A percentile compares a stretch with the other conserved stretches of the same genome.
phyloP scores from a whole-genome alignment of 2,329 filamentous ascomycete genomes.

The Penicillium olsonii region DNA sequence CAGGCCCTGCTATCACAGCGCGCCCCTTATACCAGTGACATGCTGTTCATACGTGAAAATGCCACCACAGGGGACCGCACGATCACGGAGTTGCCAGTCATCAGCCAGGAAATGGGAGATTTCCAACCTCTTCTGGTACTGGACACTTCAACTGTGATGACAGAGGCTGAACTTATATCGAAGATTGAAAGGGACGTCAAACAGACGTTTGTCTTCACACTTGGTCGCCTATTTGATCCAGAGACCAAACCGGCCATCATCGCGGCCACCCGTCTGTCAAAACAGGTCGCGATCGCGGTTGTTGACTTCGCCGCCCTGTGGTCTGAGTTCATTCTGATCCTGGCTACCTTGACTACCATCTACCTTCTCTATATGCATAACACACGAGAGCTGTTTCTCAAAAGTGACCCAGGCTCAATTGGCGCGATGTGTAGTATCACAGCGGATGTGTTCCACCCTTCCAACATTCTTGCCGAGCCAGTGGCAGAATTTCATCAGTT shows the following conservation, averaged over 20 bases:
- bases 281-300: slow-evolving; percentile 31
- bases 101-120: slow-evolving; percentile 34
- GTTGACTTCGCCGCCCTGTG: slow-evolving; percentile 31
- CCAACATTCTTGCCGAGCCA: slow-evolving; percentile 30
- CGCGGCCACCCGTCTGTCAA: slow-evolving; percentile 23
- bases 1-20: slow-evolving; percentile 32
- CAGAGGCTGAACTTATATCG: slow-evolving; percentile 24
- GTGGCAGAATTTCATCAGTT: slow-evolving; percentile 34
- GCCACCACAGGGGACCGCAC: slow-evolving; percentile 27
- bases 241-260: slow-evolving; percentile 23
- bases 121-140: slow-evolving; percentile 31
- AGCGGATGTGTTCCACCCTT: slow-evolving; percentile 31
- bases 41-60: slow-evolving; percentile 34
- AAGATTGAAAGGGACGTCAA: slow-evolving; percentile 32
- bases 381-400: slow-evolving; percentile 31
- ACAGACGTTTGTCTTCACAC: slow-evolving; percentile 33
- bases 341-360: slow-evolving; percentile 25
- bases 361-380: slow-evolving; percentile 32
- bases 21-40: slow-evolving; percentile 36
- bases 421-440: slow-evolving; percentile 39
- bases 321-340: slow-evolving; percentile 32
- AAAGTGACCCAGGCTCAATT: slow-evolving; percentile 36
- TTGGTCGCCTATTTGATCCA: slow-evolving; percentile 35
- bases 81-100: slow-evolving; percentile 33
- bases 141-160: slow-evolving; percentile 33